These are phyloP conservation scores for Exophiala sideris DNA, from an alignment of 2,329 filamentous ascomycete genomes.

Conservation along the genomic window DNA sequence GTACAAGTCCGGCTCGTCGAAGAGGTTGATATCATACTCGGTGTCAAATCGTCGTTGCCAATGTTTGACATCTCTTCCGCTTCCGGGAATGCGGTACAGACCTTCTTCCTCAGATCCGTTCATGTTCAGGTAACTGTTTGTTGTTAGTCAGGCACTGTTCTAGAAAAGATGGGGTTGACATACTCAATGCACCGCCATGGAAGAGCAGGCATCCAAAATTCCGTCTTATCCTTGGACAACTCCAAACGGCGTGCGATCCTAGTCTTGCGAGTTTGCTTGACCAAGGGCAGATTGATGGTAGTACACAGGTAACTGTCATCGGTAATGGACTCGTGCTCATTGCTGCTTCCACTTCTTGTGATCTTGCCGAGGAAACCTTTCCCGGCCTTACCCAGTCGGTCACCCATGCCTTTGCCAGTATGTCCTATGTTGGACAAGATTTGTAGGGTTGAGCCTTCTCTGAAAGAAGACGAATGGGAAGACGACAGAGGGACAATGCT, in stretches of 20 bases:
- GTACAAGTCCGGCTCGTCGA: constrained; percentile 81
- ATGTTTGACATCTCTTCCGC: constrained; percentile 83
- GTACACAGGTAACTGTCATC: constrained; percentile 81
- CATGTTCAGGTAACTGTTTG: constrained; percentile 74
- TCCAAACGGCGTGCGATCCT: constrained; percentile 87
- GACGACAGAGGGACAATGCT: constrained; percentile 34
- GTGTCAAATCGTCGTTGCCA: constrained; percentile 86
- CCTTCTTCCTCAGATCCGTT: constrained; percentile 93
- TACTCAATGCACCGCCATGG: constrained; percentile 92
- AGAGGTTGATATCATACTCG: constrained; percentile 87
- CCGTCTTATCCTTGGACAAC: constrained; percentile 87
- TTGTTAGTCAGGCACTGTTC: constrained; percentile 13
- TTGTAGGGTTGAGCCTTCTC: constrained; percentile 58
- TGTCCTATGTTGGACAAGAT: constrained; percentile 73
- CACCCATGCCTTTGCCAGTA: constrained; percentile 70
- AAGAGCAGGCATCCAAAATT: constrained; percentile 97
- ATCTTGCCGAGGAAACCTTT: constrained; percentile 81
- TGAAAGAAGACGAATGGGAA: constrained; percentile 52
- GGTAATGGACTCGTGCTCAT: constrained; percentile 64
- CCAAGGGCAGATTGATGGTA: constrained; percentile 78
- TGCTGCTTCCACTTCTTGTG: constrained; percentile 66
- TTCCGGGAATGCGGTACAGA: constrained; percentile 86
- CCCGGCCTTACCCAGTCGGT: constrained; percentile 66
- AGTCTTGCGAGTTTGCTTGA: constrained; percentile 86
- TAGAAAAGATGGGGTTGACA: constrained; percentile 31